Conservation (phyloP, 2,329 filamentous ascomycete genomes). For the Xylaria sp. region DNA sequence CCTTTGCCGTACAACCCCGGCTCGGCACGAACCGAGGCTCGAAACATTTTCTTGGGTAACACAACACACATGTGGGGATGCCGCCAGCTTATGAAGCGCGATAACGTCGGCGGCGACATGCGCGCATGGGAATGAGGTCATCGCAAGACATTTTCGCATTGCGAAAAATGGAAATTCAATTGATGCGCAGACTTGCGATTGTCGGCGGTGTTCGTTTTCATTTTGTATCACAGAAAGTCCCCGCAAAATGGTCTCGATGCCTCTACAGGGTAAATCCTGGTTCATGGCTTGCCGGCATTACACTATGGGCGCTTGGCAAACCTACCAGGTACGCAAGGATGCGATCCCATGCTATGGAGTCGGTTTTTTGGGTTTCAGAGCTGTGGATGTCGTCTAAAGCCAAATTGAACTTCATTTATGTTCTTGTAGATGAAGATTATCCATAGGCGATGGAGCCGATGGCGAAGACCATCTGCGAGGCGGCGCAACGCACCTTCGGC, state of each 20-base stretch:
- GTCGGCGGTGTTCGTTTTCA: neutral
- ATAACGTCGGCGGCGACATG: neutral
- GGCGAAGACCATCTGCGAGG: no score
- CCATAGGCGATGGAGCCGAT: neutral
- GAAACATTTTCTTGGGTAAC: neutral
- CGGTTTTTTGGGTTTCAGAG: neutral
- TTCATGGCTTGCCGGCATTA: neutral
- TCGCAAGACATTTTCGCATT: neutral
- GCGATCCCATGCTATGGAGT: neutral
- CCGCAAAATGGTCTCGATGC: no score
- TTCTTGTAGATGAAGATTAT: neutral
- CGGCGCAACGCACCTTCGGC: no score
- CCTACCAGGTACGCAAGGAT: neutral
- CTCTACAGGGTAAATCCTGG: neutral
- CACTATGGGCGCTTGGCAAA: neutral
- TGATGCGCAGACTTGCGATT: neutral
- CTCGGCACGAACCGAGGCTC: constrained; percentile 15
- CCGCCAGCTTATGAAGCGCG: neutral
- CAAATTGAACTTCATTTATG: neutral
- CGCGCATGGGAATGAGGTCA: neutral
- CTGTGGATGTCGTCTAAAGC: neutral
- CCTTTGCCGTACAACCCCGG: neutral
- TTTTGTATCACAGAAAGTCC: neutral
- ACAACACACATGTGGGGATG: neutral
- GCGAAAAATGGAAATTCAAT: neutral